These are phyloP conservation scores for Lactarius sanguifluus DNA, from an alignment of 768 basidiomycete species.

Conservation along the genomic window DNA sequence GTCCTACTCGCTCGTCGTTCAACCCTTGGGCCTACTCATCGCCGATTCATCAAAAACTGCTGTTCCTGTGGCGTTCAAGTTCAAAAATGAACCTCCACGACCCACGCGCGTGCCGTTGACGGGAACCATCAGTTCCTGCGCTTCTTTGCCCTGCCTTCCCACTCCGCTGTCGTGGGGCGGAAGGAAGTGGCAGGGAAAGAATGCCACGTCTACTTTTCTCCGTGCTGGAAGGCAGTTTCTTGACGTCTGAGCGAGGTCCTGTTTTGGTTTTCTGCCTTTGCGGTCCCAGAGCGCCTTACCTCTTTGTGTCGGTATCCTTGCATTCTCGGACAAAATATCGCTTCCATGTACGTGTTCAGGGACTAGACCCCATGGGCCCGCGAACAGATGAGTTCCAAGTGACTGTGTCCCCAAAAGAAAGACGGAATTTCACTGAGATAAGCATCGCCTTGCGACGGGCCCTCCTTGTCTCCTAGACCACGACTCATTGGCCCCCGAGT, in stretches of 20 bases:
- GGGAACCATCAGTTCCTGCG: constrained; percentile 21
- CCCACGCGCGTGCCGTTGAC: constrained; percentile 24
- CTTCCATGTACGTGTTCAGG: constrained; percentile 27
- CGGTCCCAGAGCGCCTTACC: constrained; percentile 25
- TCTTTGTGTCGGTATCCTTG: constrained; percentile 18
- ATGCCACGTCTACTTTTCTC: constrained; percentile 22
- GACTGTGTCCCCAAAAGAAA: constrained; percentile 14
- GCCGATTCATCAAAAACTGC: constrained; percentile 21
- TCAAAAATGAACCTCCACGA: constrained; percentile 20
- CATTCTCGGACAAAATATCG: constrained; percentile 23
- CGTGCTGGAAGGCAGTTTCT: constrained; percentile 22
- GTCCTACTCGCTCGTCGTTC: background rate
- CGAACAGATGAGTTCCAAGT: constrained; percentile 12
- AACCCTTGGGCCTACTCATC: constrained; percentile 15
- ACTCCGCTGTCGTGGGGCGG: constrained; percentile 19
- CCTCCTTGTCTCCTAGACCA: constrained; percentile 14
- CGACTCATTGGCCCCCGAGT: background rate
- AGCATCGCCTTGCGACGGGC: constrained; percentile 17
- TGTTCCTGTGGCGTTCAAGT: constrained; percentile 25
- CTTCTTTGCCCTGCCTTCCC: constrained; percentile 24
- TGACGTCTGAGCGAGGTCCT: constrained; percentile 19
- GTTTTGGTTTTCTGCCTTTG: constrained; percentile 18
- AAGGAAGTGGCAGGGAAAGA: constrained; percentile 13
- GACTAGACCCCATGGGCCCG: constrained; percentile 22
- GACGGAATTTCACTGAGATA: constrained; percentile 21